Conservation (phyloP, 225 moss, liverwort and hornwort species). For the Asterella californica region DNA sequence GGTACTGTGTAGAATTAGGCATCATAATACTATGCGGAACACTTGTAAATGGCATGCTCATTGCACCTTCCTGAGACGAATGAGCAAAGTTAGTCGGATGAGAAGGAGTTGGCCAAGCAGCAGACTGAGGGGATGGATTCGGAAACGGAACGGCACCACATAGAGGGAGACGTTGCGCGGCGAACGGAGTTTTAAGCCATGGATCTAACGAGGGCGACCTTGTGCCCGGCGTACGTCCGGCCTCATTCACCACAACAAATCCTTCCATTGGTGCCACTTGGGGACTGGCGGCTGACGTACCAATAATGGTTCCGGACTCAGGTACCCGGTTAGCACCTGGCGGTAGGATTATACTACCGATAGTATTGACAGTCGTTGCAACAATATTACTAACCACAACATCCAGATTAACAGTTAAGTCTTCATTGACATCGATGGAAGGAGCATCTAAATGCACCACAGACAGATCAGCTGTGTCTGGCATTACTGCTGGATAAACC, state of each 20-base stretch:
- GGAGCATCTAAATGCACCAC: slow-evolving; percentile 24
- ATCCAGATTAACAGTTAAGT: slow-evolving; percentile 36
- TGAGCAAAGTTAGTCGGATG: slow-evolving; percentile 14
- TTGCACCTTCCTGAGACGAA: slow-evolving; percentile 18
- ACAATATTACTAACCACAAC: slow-evolving; percentile 44
- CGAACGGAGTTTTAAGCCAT: slow-evolving; percentile 29
- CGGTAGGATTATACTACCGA: slow-evolving; percentile 22
- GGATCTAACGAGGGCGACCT: slow-evolving; percentile 49
- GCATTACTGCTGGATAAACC: slow-evolving; percentile 22
- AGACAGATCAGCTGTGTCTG: slow-evolving; percentile 11
- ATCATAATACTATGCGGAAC: slow-evolving; percentile 7
- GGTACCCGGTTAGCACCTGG: background rate
- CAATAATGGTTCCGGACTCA: background rate
- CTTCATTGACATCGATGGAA: slow-evolving; percentile 26
- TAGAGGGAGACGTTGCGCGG: slow-evolving; percentile 16
- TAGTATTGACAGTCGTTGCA: slow-evolving; percentile 23
- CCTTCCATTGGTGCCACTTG: slow-evolving; percentile 5
- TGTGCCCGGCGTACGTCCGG: slow-evolving; percentile 10
- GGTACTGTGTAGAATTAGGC: slow-evolving; percentile 15
- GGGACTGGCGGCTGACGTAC: background rate
- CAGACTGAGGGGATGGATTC: background rate
- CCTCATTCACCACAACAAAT: background rate
- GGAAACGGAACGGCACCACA: background rate
- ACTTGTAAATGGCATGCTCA: slow-evolving; percentile 11
- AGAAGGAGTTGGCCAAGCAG: slow-evolving; percentile 7